Evolutionary conservation across 2,329 filamentous ascomycete genomes (phyloP).

Genomic region (Alternaria gansuensis): DNA sequence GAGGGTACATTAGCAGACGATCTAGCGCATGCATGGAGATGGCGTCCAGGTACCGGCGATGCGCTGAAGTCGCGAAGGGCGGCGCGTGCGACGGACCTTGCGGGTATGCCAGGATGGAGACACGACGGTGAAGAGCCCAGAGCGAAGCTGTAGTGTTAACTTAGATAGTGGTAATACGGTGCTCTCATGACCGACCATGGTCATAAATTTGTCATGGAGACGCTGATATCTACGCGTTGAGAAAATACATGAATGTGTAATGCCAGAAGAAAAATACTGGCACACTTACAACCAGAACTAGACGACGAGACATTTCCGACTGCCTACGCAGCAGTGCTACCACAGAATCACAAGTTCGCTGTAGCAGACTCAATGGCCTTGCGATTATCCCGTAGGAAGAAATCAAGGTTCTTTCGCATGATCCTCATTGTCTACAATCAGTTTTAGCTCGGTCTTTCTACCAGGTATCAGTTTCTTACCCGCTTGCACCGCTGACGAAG

Average conservation of each 20-base stretch:
- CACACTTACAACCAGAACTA: no score
- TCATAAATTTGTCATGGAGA: background rate
- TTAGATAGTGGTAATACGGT: background rate
- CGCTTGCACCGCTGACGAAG: conserved; percentile 9
- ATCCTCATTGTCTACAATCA: conserved; percentile 7
- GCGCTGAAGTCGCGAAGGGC: conserved; percentile 55
- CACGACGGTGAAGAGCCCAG: conserved; percentile 24
- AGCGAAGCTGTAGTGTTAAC: conserved; percentile 16
- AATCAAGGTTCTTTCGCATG: conserved; percentile 17
- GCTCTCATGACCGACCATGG: background rate
- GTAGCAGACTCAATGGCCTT: background rate
- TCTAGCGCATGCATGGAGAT: conserved; percentile 56
- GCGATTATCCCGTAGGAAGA: background rate
- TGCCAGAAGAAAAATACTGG: background rate
- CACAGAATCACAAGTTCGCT: background rate
- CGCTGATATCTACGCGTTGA: background rate
- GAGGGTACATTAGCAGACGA: conserved; percentile 54
- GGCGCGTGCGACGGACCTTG: conserved; percentile 56
- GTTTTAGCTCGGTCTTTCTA: background rate
- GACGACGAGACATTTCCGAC: background rate
- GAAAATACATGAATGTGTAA: background rate
- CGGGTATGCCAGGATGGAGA: conserved; percentile 59
- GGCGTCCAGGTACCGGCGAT: conserved; percentile 57
- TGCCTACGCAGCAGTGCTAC: background rate
- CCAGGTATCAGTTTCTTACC: background rate